phyloP scores from a whole-genome alignment of 768 basidiomycete species.

The Pleurotus giganteus region DNA sequence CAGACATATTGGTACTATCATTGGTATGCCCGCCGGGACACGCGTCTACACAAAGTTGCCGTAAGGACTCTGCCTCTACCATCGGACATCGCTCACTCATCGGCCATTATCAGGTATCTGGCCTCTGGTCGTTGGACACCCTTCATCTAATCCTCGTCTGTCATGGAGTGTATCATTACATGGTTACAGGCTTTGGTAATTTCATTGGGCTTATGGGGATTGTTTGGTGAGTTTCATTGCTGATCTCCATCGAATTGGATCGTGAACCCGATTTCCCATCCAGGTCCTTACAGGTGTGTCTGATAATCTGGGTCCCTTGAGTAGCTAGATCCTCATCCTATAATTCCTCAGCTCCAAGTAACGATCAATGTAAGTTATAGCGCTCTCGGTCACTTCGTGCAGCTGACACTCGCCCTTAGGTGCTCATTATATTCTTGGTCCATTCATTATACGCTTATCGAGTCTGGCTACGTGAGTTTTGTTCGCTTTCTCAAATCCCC shows the following conservation, averaged over 20 bases:
- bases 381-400: neutral
- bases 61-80: slow-evolving; percentile 19
- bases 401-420: slow-evolving; percentile 19
- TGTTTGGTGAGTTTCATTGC: slow-evolving; percentile 25
- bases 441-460: slow-evolving; percentile 47
- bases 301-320: neutral
- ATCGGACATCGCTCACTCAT: neutral
- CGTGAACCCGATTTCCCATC: neutral
- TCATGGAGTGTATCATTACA: slow-evolving; percentile 34
- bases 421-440: slow-evolving; percentile 41
- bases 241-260: neutral
- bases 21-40: slow-evolving; percentile 30
- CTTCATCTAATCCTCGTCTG: slow-evolving; percentile 32
- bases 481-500: neutral
- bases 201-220: slow-evolving; percentile 21
- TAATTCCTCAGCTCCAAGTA: slow-evolving; percentile 33
- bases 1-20: slow-evolving; percentile 41
- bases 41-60: slow-evolving; percentile 32
- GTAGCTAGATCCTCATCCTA: slow-evolving; percentile 2
- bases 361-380: slow-evolving; percentile 35
- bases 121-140: slow-evolving; percentile 37
- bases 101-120: slow-evolving; percentile 22
- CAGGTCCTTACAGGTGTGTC: slow-evolving; percentile 33
- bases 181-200: slow-evolving; percentile 34
- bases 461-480: slow-evolving; percentile 44